Evolutionary conservation across 2,329 filamentous ascomycete genomes (phyloP), one percentile per base, ranked within the genome.

Genomic region (Penicillium rolfsii): DNA sequence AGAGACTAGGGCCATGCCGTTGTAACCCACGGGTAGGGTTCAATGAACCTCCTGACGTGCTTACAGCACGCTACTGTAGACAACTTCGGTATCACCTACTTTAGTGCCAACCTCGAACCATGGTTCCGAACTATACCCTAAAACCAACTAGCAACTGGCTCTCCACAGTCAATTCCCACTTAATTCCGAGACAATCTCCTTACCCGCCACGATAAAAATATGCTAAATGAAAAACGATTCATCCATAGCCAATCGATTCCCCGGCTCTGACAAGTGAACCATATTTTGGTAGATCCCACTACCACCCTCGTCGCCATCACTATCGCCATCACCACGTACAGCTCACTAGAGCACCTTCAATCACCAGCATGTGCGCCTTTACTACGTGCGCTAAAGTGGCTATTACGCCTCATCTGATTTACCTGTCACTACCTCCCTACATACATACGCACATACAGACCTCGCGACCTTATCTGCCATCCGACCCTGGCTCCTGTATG

Each of bases 241-340:
- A 67, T 62, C 28, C 61, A 57, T 33, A 62, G 58, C 66, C 67
- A 70, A 70, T 70, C 66, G 58, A 68, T 68, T 49, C 9, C 30
- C 9, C 28, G 5, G 35, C 28, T 36, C 30, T 22, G 26, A 28
- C 19, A 24, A 22, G 22, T 11, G 9, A 12, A 38, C 30, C 30
- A 33, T 33, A 33, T 2, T 33, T 11, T 33, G 8, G n/a, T 41
- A 41, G 6, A 41, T 41, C 38, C 38, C 38, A n/a, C n/a, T 9
- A 26, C 26, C 46, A 19, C 40, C 40, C 19, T n/a, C 40, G 2
- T 8, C n/a, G 19, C 9, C 16, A 33, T 16, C 26, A n/a, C 46
- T 22, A 41, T n/a, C 40, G 2, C n/a, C n/a, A 30, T n/a, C 16
- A 33, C 26, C 26, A n/a, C 46, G 46, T 28, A 46, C 46, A 35